phyloP scores from a whole-genome alignment of 1,284 basidiomycete species.

The Bondarzewia mesenterica region DNA sequence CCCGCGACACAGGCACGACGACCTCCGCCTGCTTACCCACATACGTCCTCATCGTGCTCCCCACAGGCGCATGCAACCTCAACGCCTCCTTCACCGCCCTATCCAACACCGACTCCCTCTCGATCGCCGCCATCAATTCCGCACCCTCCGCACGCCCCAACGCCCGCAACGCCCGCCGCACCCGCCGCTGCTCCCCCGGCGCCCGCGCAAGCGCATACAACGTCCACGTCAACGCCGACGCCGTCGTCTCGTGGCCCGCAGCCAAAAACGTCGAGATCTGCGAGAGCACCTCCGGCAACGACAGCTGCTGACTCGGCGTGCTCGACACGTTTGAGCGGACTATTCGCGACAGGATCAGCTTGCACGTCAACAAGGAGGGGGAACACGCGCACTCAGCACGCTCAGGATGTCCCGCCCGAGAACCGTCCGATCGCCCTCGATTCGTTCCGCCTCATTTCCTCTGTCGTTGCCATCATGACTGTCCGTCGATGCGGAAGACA shows the following conservation, averaged over 20 bases:
- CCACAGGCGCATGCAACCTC: constrained; percentile 57
- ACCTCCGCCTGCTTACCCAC: constrained; percentile 37
- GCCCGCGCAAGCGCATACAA: constrained; percentile 54
- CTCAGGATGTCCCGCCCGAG: constrained; percentile 38
- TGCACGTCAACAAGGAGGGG: constrained; percentile 1
- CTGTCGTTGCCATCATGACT: background rate
- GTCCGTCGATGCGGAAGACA: background rate
- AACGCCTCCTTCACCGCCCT: constrained; percentile 59
- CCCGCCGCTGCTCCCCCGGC: constrained; percentile 36
- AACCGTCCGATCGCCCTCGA: background rate
- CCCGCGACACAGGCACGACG: constrained; percentile 46
- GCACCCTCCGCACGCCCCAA: constrained; percentile 5
- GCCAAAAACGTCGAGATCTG: constrained; percentile 76
- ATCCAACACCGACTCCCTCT: constrained; percentile 45
- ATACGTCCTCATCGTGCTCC: constrained; percentile 51
- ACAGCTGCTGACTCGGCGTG: constrained; percentile 45
- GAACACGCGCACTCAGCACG: constrained; percentile 37
- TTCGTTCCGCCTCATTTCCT: background rate
- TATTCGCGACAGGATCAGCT: constrained; percentile 19
- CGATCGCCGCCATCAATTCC: constrained; percentile 18
- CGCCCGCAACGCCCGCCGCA: constrained; percentile 46
- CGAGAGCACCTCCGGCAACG: constrained; percentile 57
- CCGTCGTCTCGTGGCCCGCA: constrained; percentile 57
- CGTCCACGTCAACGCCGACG: constrained; percentile 65
- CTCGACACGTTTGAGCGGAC: constrained; percentile 54